Conservation (phyloP, 345 rosid genomes). For the Chamaenerion angustifolium region DNA sequence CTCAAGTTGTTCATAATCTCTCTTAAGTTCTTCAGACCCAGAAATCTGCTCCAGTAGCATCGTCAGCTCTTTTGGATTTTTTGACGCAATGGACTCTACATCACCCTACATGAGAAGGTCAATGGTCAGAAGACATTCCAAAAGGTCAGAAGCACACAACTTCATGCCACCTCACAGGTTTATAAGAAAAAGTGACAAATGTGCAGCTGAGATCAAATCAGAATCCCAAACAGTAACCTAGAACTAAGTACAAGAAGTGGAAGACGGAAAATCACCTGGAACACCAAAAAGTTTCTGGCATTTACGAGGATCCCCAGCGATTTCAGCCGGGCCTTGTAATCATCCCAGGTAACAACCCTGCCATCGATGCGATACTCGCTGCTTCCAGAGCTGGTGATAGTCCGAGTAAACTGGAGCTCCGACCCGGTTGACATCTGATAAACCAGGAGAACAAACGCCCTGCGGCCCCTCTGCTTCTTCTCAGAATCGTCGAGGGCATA, state of each 20-base stretch:
- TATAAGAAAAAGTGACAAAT: too few relatives aligned
- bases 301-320: conserved; percentile 87
- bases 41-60: conserved; percentile 86
- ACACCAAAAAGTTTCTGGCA: conserved; percentile 92
- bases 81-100: conserved; percentile 97
- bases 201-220: too few relatives aligned
- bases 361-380: conserved; percentile 82
- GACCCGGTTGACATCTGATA: conserved; percentile 52
- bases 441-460: conserved; percentile 72
- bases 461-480: conserved; percentile 78
- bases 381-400: conserved; percentile 58
- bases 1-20: conserved; percentile 71
- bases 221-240: too few relatives aligned
- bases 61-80: conserved; percentile 89
- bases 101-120: conserved; percentile 49
- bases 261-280: conserved; percentile 45
- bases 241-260: neutral
- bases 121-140: neutral
- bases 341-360: conserved; percentile 75
- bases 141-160: conserved; percentile 2
- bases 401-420: conserved; percentile 68
- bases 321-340: conserved; percentile 58
- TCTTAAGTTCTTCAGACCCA: conserved; percentile 90
- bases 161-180: too few relatives aligned
- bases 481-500: conserved; percentile 89